These are phyloP conservation scores for Metschnikowia vanudenii DNA, from an alignment of 805 yeast species.

Conservation along the genomic window DNA sequence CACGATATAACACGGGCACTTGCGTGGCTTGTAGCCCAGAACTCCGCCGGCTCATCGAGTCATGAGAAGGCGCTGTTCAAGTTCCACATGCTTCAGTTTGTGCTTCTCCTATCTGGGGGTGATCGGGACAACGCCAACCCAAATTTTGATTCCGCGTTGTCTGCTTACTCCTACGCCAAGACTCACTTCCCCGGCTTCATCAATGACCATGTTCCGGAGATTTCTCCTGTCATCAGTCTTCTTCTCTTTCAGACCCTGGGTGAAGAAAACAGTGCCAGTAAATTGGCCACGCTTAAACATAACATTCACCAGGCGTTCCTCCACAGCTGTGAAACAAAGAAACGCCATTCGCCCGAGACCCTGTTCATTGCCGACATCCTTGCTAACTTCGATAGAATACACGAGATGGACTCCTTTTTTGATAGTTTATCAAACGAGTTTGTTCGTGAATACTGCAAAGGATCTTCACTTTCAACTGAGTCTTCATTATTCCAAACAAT, in stretches of 20 bases:
- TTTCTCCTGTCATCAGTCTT: conserved; percentile 36
- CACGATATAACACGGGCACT: conserved; percentile 36
- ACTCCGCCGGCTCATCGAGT: conserved; percentile 7
- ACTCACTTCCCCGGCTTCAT: conserved; percentile 35
- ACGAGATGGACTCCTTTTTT: conserved; percentile 30
- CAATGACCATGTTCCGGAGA: conserved; percentile 31
- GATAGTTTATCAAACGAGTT: conserved; percentile 39
- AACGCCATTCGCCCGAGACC: conserved; percentile 21
- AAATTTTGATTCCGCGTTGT: conserved; percentile 25
- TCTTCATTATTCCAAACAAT: conserved; percentile 41
- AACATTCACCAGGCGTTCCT: conserved; percentile 5
- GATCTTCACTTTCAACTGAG: conserved; percentile 37
- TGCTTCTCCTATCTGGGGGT: conserved; percentile 23
- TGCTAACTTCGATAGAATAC: conserved; percentile 29
- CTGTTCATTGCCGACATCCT: conserved; percentile 34
- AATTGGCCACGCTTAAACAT: conserved; percentile 6
- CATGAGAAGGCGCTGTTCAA: conserved; percentile 35
- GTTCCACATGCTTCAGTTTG: conserved; percentile 40
- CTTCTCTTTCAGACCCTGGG: conserved; percentile 22
- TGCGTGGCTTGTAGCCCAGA: conserved; percentile 31
- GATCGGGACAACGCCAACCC: not conserved
- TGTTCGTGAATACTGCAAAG: conserved; percentile 38
- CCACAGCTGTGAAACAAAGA: conserved; percentile 13
- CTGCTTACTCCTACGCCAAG: conserved; percentile 39
- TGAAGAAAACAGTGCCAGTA: conserved; percentile 16